phyloP scores from a whole-genome alignment of 2,329 filamentous ascomycete genomes.

The Hymenoscyphus fructigenus region DNA sequence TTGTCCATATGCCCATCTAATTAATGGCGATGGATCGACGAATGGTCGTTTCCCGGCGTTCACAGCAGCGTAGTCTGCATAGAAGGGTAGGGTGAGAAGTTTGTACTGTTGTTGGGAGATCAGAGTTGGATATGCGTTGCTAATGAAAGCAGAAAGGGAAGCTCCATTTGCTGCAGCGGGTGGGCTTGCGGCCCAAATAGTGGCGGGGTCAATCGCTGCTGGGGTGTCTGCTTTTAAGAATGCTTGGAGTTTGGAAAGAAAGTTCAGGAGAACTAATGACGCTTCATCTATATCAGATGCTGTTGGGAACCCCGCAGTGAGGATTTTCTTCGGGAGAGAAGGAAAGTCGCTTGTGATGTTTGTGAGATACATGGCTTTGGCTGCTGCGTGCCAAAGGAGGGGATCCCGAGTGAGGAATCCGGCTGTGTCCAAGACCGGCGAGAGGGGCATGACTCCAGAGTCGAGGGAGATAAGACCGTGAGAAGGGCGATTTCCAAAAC shows the following conservation, averaged over 20 bases:
- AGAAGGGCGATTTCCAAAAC: constrained; percentile 51
- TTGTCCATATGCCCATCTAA: constrained; percentile 49
- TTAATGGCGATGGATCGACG: constrained; percentile 48
- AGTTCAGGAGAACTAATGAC: constrained; percentile 42
- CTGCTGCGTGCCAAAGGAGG: constrained; percentile 43
- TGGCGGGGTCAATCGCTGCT: constrained; percentile 16
- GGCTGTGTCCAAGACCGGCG: constrained; percentile 47
- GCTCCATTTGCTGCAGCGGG: constrained; percentile 35
- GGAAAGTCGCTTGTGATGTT: constrained; percentile 42
- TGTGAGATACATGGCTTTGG: constrained; percentile 45
- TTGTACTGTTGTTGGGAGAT: constrained; percentile 48
- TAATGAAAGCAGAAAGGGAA: constrained; percentile 40
- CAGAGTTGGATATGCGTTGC: constrained; percentile 46
- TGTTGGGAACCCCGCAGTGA: constrained; percentile 44
- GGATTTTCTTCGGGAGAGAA: constrained; percentile 43
- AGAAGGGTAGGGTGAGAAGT: constrained; percentile 49
- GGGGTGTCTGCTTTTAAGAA: constrained; percentile 43
- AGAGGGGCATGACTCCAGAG: constrained; percentile 46
- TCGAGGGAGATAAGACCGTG: constrained; percentile 47
- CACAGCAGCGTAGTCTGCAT: constrained; percentile 47
- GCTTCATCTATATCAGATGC: constrained; percentile 34
- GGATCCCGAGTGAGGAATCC: constrained; percentile 48
- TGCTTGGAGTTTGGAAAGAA: constrained; percentile 43
- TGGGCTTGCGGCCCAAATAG: constrained; percentile 24
- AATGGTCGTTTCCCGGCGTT: constrained; percentile 48